phyloP scores from a whole-genome alignment of 768 basidiomycete species.

The Lactarius psammicola region DNA sequence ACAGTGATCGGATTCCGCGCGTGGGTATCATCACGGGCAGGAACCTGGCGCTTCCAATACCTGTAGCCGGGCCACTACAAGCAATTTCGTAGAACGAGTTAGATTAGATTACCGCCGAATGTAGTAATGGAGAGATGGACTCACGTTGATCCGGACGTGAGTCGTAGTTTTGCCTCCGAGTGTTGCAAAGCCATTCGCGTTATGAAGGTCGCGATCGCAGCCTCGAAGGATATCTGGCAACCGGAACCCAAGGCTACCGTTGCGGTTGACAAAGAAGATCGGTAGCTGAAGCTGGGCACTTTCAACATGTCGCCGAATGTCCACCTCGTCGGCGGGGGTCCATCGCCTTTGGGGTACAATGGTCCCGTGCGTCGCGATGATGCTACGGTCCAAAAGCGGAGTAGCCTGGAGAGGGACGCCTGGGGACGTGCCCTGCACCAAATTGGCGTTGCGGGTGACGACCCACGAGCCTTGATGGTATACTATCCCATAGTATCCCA shows the following conservation, averaged over 20 bases:
- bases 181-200: not conserved
- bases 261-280: slow-evolving; percentile 5
- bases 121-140: not conserved
- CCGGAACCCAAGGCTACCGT: slow-evolving; percentile 2
- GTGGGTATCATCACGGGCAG: slow-evolving; percentile 7
- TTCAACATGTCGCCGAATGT: slow-evolving; percentile 12
- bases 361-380: not conserved
- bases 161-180: not conserved
- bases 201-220: slow-evolving; percentile 1
- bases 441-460: not conserved
- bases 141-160: slow-evolving; percentile 3
- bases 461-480: not conserved
- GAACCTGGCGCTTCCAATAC: slow-evolving; percentile 12
- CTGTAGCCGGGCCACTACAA: slow-evolving; percentile 12
- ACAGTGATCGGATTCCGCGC: slow-evolving; percentile 3
- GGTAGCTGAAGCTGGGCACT: slow-evolving; percentile 9
- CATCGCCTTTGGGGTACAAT: slow-evolving; percentile 20
- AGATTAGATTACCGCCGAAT: not conserved
- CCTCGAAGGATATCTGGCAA: slow-evolving; percentile 14
- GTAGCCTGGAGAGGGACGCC: not conserved
- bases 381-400: slow-evolving; percentile 6
- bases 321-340: slow-evolving; percentile 11
- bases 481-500: not conserved
- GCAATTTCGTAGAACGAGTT: not conserved
- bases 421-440: not conserved